Evolutionary conservation across 208 protist genomes (phyloP), one percentile per base, ranked within the genome.

Genomic region (Wallacemonas sp.): DNA sequence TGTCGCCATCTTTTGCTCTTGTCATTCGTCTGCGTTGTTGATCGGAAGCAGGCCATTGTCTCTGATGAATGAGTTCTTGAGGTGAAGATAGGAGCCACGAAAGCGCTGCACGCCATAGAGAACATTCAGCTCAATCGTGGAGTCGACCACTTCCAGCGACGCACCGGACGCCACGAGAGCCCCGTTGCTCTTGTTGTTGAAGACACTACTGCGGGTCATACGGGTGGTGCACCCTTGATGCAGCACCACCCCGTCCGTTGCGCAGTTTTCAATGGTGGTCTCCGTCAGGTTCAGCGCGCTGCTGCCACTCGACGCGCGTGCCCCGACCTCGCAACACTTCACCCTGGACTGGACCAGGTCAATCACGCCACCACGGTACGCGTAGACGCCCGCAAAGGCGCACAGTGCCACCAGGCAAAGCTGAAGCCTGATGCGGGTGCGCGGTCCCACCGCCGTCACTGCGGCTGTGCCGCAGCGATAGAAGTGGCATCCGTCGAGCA

Each of bases 31-130:
- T 36, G 65, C 70, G 29, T 86, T 72, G 47, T 78, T 87, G 44
- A 92, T 78, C 19, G 85, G 80, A 38, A 81, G 71, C 14, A 92
- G 49, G 1, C 68, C 81, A 32, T 92, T 92, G 54, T 88, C 81
- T 12, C 81, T 72, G 2, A 93, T 62, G 27, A 81, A 74, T 16
- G 74, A 82, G 16, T 76, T 58, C 21, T 63, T 55, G 17, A 93
- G 61, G 39, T 80, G 77, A 46, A 93, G 27, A 24, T 30, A 49
- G n/a, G 83, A 87, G 26, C 81, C 74, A 1, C 73, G 70, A 19
- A 70, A 61, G 11, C 83, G 78, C 38, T 93, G 82, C 23, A 93
- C 73, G 1, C 87, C 87, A 70, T 88, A 88, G 1, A 84, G 32
- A 3, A 70, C 78, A 54, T 93, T 93, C 39, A 86, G 61, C 67